Evolutionary conservation across 495 filamentous ascomycete species (phyloP).

Genomic region (Sporormia fimetaria): DNA sequence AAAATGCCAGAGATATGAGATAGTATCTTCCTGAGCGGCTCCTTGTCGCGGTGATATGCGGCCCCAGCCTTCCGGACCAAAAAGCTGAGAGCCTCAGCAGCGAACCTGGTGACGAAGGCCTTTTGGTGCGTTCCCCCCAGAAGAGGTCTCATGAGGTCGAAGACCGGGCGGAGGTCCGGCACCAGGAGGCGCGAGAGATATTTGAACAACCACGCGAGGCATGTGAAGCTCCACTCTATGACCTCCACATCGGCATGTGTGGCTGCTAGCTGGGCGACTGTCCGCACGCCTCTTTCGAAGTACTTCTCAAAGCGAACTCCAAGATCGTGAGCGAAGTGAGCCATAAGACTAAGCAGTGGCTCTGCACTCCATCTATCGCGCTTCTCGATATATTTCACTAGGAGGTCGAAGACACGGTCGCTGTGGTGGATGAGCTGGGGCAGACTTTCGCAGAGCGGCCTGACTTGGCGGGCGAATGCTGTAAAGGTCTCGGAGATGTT

Average conservation of each 20-base stretch:
- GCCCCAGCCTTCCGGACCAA: conserved; percentile 77
- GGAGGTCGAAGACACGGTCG: conserved; percentile 64
- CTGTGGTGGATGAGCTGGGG: conserved; percentile 84
- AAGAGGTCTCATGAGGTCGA: conserved; percentile 70
- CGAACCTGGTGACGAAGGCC: conserved; percentile 74
- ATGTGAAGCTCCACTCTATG: conserved; percentile 93
- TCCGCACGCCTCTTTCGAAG: conserved; percentile 56
- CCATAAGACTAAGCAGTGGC: conserved; percentile 69
- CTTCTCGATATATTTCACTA: conserved; percentile 67
- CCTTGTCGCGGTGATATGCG: conserved; percentile 55
- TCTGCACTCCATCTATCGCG: conserved; percentile 67
- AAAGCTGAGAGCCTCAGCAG: conserved; percentile 90
- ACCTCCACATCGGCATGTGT: conserved; percentile 59
- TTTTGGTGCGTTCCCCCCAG: conserved; percentile 75
- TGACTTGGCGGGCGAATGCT: conserved; percentile 58
- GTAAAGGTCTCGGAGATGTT: conserved; percentile 76
- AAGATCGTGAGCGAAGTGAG: conserved; percentile 85
- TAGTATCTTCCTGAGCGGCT: conserved; percentile 55
- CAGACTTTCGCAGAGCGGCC: conserved; percentile 73
- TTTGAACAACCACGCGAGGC: conserved; percentile 92
- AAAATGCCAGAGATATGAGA: conserved; percentile 59
- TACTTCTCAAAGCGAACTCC: conserved; percentile 80
- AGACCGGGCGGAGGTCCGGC: conserved; percentile 72
- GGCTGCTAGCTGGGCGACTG: conserved; percentile 55
- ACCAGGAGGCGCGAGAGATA: conserved; percentile 80